These are phyloP conservation scores for Hypoxylon rickii DNA, from an alignment of 495 filamentous ascomycete species.

Conservation along the genomic window DNA sequence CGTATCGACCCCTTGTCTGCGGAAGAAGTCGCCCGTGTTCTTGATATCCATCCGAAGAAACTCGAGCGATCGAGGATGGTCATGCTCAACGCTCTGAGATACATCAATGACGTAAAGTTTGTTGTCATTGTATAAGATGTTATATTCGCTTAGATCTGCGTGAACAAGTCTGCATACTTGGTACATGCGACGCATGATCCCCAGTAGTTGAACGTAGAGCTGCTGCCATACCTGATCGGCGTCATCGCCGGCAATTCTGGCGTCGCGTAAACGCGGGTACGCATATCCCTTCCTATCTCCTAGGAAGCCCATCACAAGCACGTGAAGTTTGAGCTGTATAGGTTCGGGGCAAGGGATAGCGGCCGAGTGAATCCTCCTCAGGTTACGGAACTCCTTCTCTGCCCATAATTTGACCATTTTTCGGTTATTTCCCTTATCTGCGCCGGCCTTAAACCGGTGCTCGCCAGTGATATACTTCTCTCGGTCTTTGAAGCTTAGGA, in stretches of 20 bases:
- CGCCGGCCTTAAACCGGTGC: slow-evolving; percentile 73
- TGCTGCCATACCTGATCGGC: slow-evolving; percentile 77
- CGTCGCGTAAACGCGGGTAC: slow-evolving; percentile 74
- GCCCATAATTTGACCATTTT: slow-evolving; percentile 99
- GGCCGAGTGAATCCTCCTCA: slow-evolving; percentile 78
- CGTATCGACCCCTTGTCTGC: slow-evolving; percentile 76
- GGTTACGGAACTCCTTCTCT: slow-evolving; percentile 95
- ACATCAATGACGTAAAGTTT: slow-evolving; percentile 95
- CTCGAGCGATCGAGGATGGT: slow-evolving; percentile 87
- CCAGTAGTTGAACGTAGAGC: slow-evolving; percentile 80
- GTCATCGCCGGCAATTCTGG: slow-evolving; percentile 46
- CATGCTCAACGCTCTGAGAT: slow-evolving; percentile 94
- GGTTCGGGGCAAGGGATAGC: slow-evolving; percentile 92
- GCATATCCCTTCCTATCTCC: slow-evolving; percentile 85
- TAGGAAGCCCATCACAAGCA: slow-evolving; percentile 90
- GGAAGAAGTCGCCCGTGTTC: slow-evolving; percentile 91
- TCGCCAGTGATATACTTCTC: slow-evolving; percentile 94
- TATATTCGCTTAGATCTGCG: slow-evolving; percentile 96
- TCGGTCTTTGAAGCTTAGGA: slow-evolving; percentile 95
- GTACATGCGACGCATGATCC: slow-evolving; percentile 90
- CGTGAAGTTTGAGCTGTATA: slow-evolving; percentile 82
- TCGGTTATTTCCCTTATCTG: slow-evolving; percentile 88
- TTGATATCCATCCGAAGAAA: slow-evolving; percentile 98
- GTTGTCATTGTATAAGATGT: slow-evolving; percentile 84
- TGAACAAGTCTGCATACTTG: slow-evolving; percentile 89